Percentiles rank a stretch among this genome's conserved stretches.
Conservation (phyloP, 257 asterid genomes). For the Phtheirospermum japonicum region DNA sequence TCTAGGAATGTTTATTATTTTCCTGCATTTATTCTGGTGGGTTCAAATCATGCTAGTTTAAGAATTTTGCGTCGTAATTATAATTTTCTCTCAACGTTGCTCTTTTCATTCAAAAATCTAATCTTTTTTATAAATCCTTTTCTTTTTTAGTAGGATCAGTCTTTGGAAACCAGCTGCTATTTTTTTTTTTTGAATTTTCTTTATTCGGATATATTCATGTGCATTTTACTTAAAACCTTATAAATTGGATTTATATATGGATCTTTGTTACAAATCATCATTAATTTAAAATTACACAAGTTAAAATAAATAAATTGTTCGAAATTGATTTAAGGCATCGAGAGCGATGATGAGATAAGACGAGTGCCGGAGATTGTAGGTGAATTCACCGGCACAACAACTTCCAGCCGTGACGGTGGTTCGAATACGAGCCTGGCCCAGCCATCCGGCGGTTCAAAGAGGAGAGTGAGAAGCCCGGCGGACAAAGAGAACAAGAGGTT, state of each 20-base stretch:
- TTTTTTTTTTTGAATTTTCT: no score
- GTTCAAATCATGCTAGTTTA: background rate
- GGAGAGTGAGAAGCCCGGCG: constrained; percentile 90
- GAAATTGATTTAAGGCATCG: constrained; percentile 57
- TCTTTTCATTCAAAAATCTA: constrained; percentile 2
- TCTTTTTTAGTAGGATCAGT: background rate
- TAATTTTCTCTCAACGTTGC: background rate
- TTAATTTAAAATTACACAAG: no score
- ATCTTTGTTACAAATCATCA: background rate
- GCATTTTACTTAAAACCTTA: constrained; percentile 5
- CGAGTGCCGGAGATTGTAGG: constrained; percentile 97
- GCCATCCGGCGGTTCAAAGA: constrained; percentile 61
- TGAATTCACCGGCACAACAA: constrained; percentile 50
- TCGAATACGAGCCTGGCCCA: constrained; percentile 50
- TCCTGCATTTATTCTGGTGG: constrained; percentile 20
- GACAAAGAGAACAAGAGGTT: constrained; percentile 96
- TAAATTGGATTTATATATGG: background rate
- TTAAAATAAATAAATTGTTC: background rate
- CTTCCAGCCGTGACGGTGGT: constrained; percentile 59
- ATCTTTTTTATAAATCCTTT: constrained; percentile 5
- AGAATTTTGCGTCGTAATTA: no score
- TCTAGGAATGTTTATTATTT: constrained; percentile 6
- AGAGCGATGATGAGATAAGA: constrained; percentile 97
- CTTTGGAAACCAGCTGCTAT: no score
- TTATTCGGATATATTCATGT: no score